phyloP scores from a whole-genome alignment of 257 asterid species.

The Phtheirospermum japonicum region DNA sequence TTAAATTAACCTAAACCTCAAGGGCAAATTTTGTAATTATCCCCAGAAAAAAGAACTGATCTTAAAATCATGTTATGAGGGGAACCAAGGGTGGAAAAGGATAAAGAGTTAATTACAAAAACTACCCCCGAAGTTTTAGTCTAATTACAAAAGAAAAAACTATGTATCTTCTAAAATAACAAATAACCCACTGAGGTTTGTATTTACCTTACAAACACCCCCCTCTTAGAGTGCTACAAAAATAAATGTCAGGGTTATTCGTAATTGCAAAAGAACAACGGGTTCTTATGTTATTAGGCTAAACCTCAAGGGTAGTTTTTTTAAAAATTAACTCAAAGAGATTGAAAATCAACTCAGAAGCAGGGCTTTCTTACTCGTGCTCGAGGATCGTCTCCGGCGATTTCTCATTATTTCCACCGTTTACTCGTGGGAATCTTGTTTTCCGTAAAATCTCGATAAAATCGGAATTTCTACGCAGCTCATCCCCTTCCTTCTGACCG shows the following conservation, averaged over 20 bases:
- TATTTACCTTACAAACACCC: too few species aligned
- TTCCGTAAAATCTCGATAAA: constrained; percentile 89
- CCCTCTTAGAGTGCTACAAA: too few species aligned
- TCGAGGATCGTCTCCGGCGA: constrained; percentile 85
- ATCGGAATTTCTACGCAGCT: constrained; percentile 85
- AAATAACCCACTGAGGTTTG: background rate
- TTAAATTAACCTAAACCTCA: too few species aligned
- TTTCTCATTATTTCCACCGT: constrained; percentile 61
- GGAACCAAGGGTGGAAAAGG: too few species aligned
- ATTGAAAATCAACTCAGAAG: background rate
- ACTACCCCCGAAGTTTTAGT: too few species aligned
- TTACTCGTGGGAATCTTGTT: constrained; percentile 91
- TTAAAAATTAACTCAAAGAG: background rate
- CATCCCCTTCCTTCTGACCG: constrained; percentile 98
- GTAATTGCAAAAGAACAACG: background rate
- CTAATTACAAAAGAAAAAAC: too few species aligned
- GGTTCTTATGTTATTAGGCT: background rate
- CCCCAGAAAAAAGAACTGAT: too few species aligned
- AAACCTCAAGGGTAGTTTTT: background rate
- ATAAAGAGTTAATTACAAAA: background rate
- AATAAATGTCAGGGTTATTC: too few species aligned
- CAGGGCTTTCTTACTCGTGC: constrained; percentile 65
- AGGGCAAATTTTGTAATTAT: too few species aligned
- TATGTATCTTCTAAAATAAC: background rate
- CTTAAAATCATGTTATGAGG: too few species aligned